Conservation (phyloP, 169 alveolate genomes). For the Perkinsus chesapeaki region DNA sequence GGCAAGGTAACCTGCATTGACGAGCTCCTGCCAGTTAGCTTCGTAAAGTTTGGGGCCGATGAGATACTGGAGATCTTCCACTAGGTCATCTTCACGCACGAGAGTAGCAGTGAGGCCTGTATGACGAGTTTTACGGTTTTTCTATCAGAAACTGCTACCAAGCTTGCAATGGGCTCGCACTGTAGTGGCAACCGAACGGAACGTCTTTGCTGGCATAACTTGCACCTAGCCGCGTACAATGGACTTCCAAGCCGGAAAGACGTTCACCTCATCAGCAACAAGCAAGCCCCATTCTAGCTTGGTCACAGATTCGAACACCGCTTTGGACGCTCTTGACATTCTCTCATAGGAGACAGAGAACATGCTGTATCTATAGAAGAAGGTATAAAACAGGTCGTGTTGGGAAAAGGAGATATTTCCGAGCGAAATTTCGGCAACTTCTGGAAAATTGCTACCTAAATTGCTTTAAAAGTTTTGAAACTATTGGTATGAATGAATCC, state of each 20-base stretch:
- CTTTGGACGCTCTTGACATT: slow-evolving; percentile 18
- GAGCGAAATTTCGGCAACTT: no score
- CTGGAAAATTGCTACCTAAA: no score
- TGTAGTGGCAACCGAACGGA: slow-evolving; percentile 72
- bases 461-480: no score
- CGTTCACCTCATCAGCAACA: slow-evolving; percentile 97
- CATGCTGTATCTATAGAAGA: slow-evolving; percentile 92
- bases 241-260: slow-evolving; percentile 84
- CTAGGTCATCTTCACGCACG: slow-evolving; percentile 95
- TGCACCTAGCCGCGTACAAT: slow-evolving; percentile 47
- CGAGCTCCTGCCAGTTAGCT: slow-evolving; percentile 98
- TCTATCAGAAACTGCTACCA: not conserved
- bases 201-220: slow-evolving; percentile 24
- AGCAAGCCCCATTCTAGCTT: slow-evolving; percentile 92
- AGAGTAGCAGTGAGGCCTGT: slow-evolving; percentile 98
- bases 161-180: slow-evolving; percentile 88
- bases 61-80: slow-evolving; percentile 93
- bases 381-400: slow-evolving; percentile 87
- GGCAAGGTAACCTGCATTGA: not conserved
- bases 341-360: slow-evolving; percentile 72
- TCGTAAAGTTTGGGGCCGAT: slow-evolving; percentile 99
- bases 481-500: no score
- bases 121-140: slow-evolving; percentile 35
- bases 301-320: not conserved
- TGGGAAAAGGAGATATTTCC: slow-evolving; percentile 67